Evolutionary conservation across 345 rosid genomes (phyloP).

Genomic region (Eucalyptus sp.): DNA sequence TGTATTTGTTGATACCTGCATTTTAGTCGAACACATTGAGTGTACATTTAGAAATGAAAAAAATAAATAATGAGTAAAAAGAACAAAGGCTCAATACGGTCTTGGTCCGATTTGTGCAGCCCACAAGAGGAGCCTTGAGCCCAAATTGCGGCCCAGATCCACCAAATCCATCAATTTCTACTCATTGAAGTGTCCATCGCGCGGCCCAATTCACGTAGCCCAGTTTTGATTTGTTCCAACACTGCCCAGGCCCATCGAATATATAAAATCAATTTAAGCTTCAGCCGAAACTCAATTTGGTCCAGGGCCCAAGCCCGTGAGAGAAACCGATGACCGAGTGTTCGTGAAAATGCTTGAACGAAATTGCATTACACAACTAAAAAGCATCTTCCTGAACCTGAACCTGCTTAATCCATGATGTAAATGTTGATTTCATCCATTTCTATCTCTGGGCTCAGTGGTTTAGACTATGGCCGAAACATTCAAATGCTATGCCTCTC

Average conservation of each 20-base stretch:
- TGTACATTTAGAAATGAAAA: background rate
- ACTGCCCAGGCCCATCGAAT: background rate
- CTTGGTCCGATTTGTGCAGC: background rate
- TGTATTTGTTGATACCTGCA: background rate
- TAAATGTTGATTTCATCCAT: background rate
- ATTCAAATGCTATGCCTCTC: background rate
- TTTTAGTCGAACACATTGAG: accelerated
- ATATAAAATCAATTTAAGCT: background rate
- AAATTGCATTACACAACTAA: background rate
- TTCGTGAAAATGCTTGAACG: background rate
- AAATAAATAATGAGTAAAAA: background rate
- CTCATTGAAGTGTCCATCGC: background rate
- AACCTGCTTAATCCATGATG: background rate
- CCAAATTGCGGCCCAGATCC: background rate
- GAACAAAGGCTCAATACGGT: background rate
- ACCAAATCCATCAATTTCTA: background rate
- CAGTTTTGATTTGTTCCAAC: background rate
- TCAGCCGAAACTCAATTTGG: background rate
- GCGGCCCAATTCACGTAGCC: background rate
- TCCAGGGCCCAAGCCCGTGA: background rate
- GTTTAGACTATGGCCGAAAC: background rate
- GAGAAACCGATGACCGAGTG: background rate
- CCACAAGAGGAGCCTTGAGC: background rate
- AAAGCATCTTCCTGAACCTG: background rate
- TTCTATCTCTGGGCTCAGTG: background rate